Evolutionary conservation across 176 grass and related monocot species (phyloP).

Genomic region (Calamus simplicifolius): DNA sequence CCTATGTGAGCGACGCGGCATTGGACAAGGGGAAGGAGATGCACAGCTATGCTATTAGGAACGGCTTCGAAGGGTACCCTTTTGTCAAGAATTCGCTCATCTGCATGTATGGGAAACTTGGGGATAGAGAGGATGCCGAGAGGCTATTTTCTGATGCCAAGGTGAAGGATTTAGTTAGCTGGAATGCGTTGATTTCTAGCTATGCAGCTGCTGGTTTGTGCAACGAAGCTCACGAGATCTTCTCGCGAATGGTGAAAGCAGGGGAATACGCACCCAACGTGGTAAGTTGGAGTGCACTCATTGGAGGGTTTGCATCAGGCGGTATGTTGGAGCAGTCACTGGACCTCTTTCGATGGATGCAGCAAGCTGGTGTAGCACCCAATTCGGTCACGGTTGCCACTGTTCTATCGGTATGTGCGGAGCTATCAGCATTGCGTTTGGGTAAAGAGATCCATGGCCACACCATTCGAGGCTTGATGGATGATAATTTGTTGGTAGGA

Average conservation of each 20-base stretch:
- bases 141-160: constrained; percentile 10
- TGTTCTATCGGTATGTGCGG: constrained; percentile 39
- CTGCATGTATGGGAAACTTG: constrained; percentile 64
- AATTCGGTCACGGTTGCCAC: constrained; percentile 37
- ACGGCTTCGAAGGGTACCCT: constrained; percentile 20
- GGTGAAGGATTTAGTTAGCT: constrained; percentile 33
- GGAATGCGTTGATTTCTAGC: constrained; percentile 50
- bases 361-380: constrained; percentile 6
- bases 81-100: constrained; percentile 53
- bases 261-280: constrained; percentile 32
- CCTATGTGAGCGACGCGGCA: constrained; percentile 8
- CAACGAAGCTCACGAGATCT: constrained; percentile 22
- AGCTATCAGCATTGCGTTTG: constrained; percentile 27
- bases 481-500: constrained; percentile 16
- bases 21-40: constrained; percentile 36
- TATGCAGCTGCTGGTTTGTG: constrained; percentile 36
- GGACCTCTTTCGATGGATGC: constrained; percentile 50
- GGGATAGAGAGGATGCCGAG: constrained; percentile 24
- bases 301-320: constrained; percentile 24
- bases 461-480: constrained; percentile 17
- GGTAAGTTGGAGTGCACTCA: constrained; percentile 55
- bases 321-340: constrained; percentile 25
- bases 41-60: constrained; percentile 31
- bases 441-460: constrained; percentile 47
- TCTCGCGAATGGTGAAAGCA: constrained; percentile 23